A percentile compares a stretch with the other conserved stretches of the same genome.
Conservation (phyloP, 345 rosid species). For the Arabidopsis arenosa region DNA sequence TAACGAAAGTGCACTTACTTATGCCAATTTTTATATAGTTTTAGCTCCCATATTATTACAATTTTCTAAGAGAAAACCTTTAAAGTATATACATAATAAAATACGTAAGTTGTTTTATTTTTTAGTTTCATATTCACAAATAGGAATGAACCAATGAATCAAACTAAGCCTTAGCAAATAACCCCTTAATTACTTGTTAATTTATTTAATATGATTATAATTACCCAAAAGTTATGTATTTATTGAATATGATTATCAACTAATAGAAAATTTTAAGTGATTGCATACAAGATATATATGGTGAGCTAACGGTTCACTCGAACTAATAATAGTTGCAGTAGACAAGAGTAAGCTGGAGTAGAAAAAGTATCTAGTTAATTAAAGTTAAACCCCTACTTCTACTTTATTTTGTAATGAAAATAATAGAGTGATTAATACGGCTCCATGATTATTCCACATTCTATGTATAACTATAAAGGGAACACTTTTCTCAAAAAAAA, state of each 20-base stretch:
- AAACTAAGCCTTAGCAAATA: background rate
- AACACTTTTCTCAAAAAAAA: too few species aligned
- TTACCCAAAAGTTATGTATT: background rate
- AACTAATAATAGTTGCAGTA: background rate
- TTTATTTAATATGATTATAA: background rate
- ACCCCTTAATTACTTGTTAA: too few species aligned
- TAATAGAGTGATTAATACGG: conserved; percentile 37
- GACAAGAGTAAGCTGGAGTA: conserved; percentile 14
- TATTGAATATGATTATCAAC: too few species aligned
- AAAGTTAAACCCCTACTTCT: conserved; percentile 9
- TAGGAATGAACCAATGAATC: too few species aligned
- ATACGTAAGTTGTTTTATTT: background rate
- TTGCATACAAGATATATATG: background rate
- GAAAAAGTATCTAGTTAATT: background rate
- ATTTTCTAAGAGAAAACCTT: background rate
- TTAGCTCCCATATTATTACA: background rate
- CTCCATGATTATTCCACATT: conserved; percentile 48
- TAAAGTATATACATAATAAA: background rate
- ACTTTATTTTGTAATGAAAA: conserved; percentile 7
- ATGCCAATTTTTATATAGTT: background rate
- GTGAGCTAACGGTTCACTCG: background rate
- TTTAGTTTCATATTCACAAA: background rate
- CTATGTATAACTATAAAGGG: conserved; percentile 40
- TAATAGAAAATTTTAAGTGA: background rate
- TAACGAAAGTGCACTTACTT: background rate